These are phyloP conservation scores for Ajuga reptans DNA, from an alignment of 305 asterid species.

Conservation along the genomic window DNA sequence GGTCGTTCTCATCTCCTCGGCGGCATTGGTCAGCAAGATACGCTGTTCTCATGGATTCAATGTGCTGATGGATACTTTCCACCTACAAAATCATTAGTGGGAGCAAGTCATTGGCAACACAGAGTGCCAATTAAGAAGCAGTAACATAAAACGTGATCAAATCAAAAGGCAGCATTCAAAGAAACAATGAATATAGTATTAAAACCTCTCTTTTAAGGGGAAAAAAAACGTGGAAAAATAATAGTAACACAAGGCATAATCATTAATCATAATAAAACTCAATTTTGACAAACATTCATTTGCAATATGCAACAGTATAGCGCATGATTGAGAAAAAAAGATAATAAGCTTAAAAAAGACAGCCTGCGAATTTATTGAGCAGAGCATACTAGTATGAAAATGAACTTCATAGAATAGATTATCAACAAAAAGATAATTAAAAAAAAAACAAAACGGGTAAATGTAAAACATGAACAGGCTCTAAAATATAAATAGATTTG, in stretches of 20 bases:
- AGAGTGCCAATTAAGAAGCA: background rate
- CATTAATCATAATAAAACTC: background rate
- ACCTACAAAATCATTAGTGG: constrained; percentile 38
- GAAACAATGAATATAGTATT: background rate
- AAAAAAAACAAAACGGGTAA: background rate
- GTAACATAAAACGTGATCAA: background rate
- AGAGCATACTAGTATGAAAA: background rate
- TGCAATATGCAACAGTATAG: background rate
- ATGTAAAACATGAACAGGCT: background rate
- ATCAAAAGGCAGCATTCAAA: background rate
- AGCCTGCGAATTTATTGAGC: background rate
- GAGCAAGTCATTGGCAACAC: background rate
- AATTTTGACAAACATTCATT: background rate
- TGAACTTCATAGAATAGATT: background rate
- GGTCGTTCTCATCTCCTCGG: constrained; percentile 69
- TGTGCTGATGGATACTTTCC: constrained; percentile 87
- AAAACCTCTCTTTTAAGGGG: background rate
- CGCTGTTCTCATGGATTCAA: constrained; percentile 92
- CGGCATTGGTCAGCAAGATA: constrained; percentile 86
- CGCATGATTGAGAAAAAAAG: background rate
- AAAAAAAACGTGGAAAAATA: background rate
- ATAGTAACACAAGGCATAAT: background rate
- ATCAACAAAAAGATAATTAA: background rate
- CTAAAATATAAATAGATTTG: background rate
- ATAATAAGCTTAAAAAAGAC: constrained; percentile 2